Percentiles rank a stretch among this genome's conserved stretches.
phyloP scores from a whole-genome alignment of 345 rosid species.

The Melaleuca alternifolia region DNA sequence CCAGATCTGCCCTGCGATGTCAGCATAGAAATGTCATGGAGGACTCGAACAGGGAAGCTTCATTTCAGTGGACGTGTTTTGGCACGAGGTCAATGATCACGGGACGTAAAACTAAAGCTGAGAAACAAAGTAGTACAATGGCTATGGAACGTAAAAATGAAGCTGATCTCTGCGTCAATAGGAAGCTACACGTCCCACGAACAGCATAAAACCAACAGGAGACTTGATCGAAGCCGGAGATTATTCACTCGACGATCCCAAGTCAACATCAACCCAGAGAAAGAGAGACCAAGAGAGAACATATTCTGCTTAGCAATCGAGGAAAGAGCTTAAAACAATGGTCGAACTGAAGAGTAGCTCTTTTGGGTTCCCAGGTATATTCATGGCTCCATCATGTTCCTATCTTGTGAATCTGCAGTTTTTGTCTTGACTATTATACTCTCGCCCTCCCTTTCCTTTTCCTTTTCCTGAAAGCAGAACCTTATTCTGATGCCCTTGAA shows the following conservation, averaged over 20 bases:
- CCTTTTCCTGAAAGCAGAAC: not conserved
- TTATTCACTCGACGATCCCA: not conserved
- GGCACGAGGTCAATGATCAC: not conserved
- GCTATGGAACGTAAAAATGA: not conserved
- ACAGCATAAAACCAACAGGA: not conserved
- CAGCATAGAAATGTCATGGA: not conserved
- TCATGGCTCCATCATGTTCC: not conserved
- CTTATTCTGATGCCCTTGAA: not conserved
- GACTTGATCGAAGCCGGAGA: not conserved
- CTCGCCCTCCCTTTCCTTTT: not conserved
- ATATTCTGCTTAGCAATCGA: not conserved
- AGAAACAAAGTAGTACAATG: accelerated
- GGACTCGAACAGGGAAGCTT: not conserved
- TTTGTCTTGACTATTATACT: not conserved
- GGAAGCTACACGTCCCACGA: not conserved
- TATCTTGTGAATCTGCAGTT: not conserved
- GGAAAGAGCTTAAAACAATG: not conserved
- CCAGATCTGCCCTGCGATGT: not conserved
- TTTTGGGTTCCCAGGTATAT: not conserved
- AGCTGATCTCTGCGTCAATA: not conserved
- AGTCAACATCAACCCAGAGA: not conserved
- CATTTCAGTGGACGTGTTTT: not conserved
- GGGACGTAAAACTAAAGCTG: not conserved
- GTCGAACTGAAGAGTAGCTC: not conserved
- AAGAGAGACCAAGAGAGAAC: not conserved